These are phyloP conservation scores for Phyllosticta capitalensis DNA, from an alignment of 2,329 filamentous ascomycete species.

Conservation along the genomic window DNA sequence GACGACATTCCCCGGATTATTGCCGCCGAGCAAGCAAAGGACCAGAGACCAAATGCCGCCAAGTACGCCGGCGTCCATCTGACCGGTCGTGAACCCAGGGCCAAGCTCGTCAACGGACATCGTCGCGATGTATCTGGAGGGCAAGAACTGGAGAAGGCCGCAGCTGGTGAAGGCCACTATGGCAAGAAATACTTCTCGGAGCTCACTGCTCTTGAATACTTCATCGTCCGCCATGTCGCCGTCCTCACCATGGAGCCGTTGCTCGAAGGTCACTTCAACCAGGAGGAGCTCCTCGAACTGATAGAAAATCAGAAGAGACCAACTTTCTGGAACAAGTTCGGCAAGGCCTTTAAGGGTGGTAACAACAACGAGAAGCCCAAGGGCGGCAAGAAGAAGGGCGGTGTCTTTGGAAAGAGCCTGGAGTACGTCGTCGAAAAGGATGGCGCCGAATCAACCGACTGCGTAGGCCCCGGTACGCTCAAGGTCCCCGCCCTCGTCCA, in stretches of 20 bases:
- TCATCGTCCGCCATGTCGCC: constrained; percentile 90
- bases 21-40: constrained; percentile 86
- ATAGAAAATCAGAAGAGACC: constrained; percentile 80
- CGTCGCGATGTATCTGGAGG: constrained; percentile 56
- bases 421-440: constrained; percentile 87
- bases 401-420: constrained; percentile 76
- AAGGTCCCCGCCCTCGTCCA: constrained; percentile 92
- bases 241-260: constrained; percentile 92
- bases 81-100: constrained; percentile 56
- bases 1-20: constrained; percentile 96
- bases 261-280: constrained; percentile 79
- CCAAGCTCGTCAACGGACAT: constrained; percentile 60
- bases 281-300: constrained; percentile 83
- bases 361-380: constrained; percentile 68
- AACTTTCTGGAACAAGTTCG: constrained; percentile 97
- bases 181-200: constrained; percentile 90
- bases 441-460: constrained; percentile 94
- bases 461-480: constrained; percentile 82
- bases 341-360: constrained; percentile 61
- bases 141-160: constrained; percentile 40
- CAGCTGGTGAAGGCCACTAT: constrained; percentile 36
- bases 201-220: constrained; percentile 88
- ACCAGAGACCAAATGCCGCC: constrained; percentile 74
- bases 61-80: constrained; percentile 63
- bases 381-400: constrained; percentile 74